Evolutionary conservation across 306 rosid species (phyloP).

Genomic region (Cucurbita moschata): DNA sequence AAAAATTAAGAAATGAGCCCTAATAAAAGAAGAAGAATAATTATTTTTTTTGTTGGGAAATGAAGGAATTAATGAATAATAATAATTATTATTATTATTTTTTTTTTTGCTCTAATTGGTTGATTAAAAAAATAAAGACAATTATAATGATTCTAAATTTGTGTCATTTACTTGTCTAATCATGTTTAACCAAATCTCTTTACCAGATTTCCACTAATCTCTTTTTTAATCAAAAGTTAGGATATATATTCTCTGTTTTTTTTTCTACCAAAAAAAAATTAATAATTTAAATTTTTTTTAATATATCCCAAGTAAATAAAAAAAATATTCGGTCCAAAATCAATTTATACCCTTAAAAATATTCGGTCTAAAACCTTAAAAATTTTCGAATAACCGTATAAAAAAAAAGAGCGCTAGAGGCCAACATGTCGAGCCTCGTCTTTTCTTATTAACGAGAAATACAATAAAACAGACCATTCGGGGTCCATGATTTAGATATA

Average conservation of each 20-base stretch:
- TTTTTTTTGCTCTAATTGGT: not conserved
- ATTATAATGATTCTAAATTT: not conserved
- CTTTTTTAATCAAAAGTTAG: not conserved
- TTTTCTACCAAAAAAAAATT: no score
- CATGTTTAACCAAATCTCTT: constrained; percentile 9
- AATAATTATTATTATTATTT: no score
- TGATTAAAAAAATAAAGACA: not conserved
- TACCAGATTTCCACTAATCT: constrained; percentile 5
- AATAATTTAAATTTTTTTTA: no score
- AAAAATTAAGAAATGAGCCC: no score
- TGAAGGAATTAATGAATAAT: not conserved
- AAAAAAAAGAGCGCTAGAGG: not conserved
- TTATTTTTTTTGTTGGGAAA: not conserved
- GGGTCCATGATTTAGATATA: not conserved
- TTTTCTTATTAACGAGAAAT: not conserved
- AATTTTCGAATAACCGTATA: no score
- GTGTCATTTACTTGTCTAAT: constrained; percentile 10
- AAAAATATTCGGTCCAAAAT: no score
- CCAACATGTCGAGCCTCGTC: not conserved
- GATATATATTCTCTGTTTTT: not conserved
- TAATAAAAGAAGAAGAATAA: not conserved
- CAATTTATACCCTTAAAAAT: no score
- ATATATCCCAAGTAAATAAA: no score
- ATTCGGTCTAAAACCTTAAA: no score
- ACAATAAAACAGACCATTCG: not conserved